phyloP scores from a whole-genome alignment of 2,329 filamentous ascomycete species.

The Clarireedia homoeocarpa region DNA sequence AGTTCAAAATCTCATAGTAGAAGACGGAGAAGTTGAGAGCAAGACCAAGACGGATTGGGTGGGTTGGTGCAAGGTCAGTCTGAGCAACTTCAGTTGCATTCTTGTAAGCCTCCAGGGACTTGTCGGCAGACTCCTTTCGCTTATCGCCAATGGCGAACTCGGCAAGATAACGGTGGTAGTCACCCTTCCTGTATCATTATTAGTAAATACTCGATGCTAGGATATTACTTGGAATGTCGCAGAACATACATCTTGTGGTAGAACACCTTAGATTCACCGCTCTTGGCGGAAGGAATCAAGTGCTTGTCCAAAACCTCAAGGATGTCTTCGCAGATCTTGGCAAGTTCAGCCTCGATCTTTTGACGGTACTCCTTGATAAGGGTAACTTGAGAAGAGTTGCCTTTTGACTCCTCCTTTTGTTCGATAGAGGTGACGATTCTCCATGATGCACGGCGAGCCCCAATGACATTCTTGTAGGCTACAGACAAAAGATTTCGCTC shows the following conservation, averaged over 20 bases:
- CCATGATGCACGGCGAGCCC: constrained; percentile 96
- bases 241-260: constrained; percentile 96
- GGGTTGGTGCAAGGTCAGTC: constrained; percentile 92
- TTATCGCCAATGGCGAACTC: constrained; percentile 91
- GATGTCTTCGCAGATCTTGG: constrained; percentile 97
- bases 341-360: constrained; percentile 96
- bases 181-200: constrained; percentile 67
- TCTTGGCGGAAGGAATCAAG: constrained; percentile 91
- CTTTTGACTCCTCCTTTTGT: constrained; percentile 99
- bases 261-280: constrained; percentile 98
- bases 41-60: constrained; percentile 95
- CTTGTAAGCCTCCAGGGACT: constrained; percentile 96
- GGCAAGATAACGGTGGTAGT: constrained; percentile 92
- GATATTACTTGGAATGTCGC: constrained; percentile 38
- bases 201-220: constrained; percentile 2
- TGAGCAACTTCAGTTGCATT: constrained; percentile 97
- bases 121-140: constrained; percentile 79
- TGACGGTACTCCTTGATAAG: constrained; percentile 96
- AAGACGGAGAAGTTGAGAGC: constrained; percentile 99
- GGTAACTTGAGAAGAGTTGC: constrained; percentile 85
- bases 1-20: constrained; percentile 99
- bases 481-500: constrained; percentile 98
- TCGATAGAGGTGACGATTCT: constrained; percentile 99
- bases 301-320: constrained; percentile 88
- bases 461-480: constrained; percentile 99